Conservation (phyloP, 2,329 filamentous ascomycete genomes). For the Trichophyton rubrum region DNA sequence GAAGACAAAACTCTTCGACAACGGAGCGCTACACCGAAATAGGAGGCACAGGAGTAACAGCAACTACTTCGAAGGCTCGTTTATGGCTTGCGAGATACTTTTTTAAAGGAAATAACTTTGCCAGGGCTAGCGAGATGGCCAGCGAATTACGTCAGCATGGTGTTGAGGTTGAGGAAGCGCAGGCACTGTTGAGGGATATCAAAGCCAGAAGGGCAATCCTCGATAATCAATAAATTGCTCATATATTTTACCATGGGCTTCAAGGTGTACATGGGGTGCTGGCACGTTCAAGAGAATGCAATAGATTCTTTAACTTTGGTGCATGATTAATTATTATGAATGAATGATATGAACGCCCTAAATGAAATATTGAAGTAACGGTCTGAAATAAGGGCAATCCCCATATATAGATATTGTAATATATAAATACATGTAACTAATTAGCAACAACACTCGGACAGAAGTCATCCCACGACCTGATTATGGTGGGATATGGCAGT, state of each 20-base stretch:
- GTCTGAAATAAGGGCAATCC: no score
- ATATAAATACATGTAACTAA: no score
- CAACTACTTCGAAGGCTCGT: constrained; percentile 79
- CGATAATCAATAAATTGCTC: background rate
- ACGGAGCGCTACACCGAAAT: constrained; percentile 28
- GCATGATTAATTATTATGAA: no score
- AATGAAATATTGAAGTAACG: no score
- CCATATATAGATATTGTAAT: no score
- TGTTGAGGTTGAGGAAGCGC: constrained; percentile 92
- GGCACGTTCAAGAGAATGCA: background rate
- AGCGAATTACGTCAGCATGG: constrained; percentile 92
- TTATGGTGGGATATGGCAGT: background rate
- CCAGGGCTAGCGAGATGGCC: constrained; percentile 64
- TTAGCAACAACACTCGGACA: no score
- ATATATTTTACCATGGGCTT: background rate
- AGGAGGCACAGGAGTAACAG: constrained; percentile 67
- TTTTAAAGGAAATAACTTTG: constrained; percentile 62
- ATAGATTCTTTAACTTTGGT: background rate
- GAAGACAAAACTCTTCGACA: constrained; percentile 19
- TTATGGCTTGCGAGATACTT: constrained; percentile 85
- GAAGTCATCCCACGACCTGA: background rate
- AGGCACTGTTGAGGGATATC: constrained; percentile 78
- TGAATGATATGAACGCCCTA: no score
- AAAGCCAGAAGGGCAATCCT: constrained; percentile 55
- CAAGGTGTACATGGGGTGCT: background rate